These are phyloP conservation scores for Lachancea kluyveri DNA, from an alignment of 805 yeast species.

Conservation along the genomic window DNA sequence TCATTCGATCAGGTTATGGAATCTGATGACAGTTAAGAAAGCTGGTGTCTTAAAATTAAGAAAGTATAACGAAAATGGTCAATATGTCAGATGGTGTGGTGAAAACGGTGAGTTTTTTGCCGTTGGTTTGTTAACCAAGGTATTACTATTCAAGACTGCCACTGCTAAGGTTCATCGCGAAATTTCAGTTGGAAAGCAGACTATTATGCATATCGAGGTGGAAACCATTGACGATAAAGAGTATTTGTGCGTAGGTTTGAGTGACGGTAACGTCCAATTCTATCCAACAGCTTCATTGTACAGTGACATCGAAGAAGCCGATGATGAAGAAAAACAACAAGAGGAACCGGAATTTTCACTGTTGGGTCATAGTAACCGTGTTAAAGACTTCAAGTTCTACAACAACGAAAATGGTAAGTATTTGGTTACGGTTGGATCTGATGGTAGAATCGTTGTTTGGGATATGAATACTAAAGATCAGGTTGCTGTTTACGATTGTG, in stretches of 20 bases:
- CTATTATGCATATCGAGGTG: conserved; percentile 65
- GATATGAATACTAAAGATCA: conserved; percentile 63
- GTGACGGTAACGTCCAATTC: conserved; percentile 65
- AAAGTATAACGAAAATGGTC: conserved; percentile 61
- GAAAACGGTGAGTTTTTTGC: conserved; percentile 61
- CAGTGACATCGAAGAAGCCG: conserved; percentile 12
- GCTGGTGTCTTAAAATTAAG: conserved; percentile 77
- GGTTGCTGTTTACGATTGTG: conserved; percentile 83
- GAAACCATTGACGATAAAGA: conserved; percentile 41
- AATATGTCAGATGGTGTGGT: conserved; percentile 59
- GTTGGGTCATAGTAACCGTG: conserved; percentile 79
- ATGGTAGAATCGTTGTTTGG: conserved; percentile 92
- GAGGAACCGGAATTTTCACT: conserved; percentile 48
- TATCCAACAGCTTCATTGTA: conserved; percentile 36
- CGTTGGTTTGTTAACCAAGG: conserved; percentile 63
- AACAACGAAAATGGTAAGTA: conserved; percentile 38
- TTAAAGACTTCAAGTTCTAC: conserved; percentile 66
- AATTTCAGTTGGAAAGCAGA: conserved; percentile 39
- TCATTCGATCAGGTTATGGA: conserved; percentile 83
- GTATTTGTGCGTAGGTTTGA: conserved; percentile 60
- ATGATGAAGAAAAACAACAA: conserved; percentile 28
- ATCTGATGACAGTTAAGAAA: conserved; percentile 91
- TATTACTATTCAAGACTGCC: conserved; percentile 59
- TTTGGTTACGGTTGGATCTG: conserved; percentile 81
- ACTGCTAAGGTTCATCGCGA: conserved; percentile 54